Base-by-base conservation (phyloP, 2,329 filamentous ascomycete genomes). In the Sclerotinia borealis region DNA sequence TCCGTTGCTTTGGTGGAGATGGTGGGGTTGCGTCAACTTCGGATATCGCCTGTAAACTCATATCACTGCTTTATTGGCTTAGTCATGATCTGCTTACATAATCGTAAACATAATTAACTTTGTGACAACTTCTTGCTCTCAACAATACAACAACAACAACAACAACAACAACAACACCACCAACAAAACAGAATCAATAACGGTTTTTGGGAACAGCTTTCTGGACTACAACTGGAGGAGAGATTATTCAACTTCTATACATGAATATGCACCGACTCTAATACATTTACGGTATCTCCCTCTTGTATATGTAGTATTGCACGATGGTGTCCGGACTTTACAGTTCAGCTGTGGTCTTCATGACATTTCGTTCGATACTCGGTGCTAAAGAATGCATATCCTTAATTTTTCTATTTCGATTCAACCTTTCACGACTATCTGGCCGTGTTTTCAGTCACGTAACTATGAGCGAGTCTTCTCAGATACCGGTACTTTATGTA, bases 21-120 rank as follows among this genome's bases (percentile, higher is more conserved):
- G 22, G 41, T 36, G 41, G 55, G 68, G 67, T 59, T 59, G 8
- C 54, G 1, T 25, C 39, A 34, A 56, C 54, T 17, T 56, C 54
- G 54, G 54, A 56, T 34, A 4, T 56, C 54, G 54, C 52, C 52
- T 45, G 52, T 31, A 15, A n/a, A n/a, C n/a, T n/a, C n/a, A n/a
- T n/a, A n/a, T n/a, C n/a, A n/a, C n/a, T n/a, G n/a, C n/a, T 11
- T 17, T 17, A 17, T 0, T 9, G 45, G 49, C 13, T 52, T 45
- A 34, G 39, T 45, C 39, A 56, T 15, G 8, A 13, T 0, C 5
- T 7, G 9, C 6, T 45, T 56, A 56, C 54, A 34, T 45, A 56
- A 56, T 17, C 25, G 7, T 1, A 6, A 5, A 17, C 31, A 17
- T 31, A 51, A 36, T 34, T 36, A 19, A 13, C 1, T 25, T n/a